Evolutionary conservation across 2,329 filamentous ascomycete species (phyloP), one percentile per base, ranked within the genome.

Genomic region (Paracorniculantispora psalliotae): DNA sequence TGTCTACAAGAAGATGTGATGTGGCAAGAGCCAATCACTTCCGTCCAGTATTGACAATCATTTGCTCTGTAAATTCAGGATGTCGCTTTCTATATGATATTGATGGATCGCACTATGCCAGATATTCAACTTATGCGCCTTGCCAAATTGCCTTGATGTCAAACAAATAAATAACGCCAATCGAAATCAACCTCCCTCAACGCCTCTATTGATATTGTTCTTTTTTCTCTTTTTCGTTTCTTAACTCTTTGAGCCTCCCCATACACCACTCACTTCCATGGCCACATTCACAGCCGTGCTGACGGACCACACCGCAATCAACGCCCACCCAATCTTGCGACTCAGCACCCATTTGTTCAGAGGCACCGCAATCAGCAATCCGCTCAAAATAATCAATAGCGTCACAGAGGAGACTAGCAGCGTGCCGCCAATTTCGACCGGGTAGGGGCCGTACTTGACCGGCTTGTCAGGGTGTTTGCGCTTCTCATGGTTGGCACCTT

Each of bases 271-370:
- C 46, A 93, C 67, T 74, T 99, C 94, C 17, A 96, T 82, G 46
- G 88, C 78, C 2, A 99, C 82, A 73, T 97, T 99, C 23, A 87
- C 77, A 35, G 90, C 68, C 0, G 93, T 97, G 69, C 90, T 92
- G 26, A 91, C 72, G 13, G 76, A 79, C 94, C 94, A 99, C 19
- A 97, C 73, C 10, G 77, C 81, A 66, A 99, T 89, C 66, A 97
- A 72, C 0, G 84, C 84, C 80, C 85, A 90, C 15, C 94, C 94
- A 65, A 99, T 91, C 72, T 81, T 87, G 56, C 87, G 82, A 69
- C 86, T 92, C 83, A 97, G 87, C 43, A 88, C 78, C 92, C 92
- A 97, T 63, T 86, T 85, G 73, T 94, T 96, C 76, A 88, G 69
- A 5, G 94, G 94, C 56, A 99, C 91, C 1, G 86, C 80, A 28